These are phyloP conservation scores for Brettanomyces anomalus DNA, from an alignment of 805 yeast genomes.

Conservation along the genomic window DNA sequence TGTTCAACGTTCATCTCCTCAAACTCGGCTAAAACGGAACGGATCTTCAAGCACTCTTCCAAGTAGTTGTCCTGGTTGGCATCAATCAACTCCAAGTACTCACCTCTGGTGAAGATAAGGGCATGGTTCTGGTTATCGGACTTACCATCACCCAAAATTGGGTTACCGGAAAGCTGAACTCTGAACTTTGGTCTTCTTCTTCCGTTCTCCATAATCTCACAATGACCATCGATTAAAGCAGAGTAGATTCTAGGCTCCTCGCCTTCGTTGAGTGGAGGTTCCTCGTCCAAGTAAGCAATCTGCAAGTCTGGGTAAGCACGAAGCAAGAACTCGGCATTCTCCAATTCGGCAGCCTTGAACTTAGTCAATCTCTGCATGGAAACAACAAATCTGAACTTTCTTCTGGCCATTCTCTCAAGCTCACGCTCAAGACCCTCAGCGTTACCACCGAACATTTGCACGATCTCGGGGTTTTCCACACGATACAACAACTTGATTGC, in stretches of 20 bases:
- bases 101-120: slow-evolving; percentile 73
- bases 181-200: slow-evolving; percentile 70
- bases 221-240: slow-evolving; percentile 73
- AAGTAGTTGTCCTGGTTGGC: slow-evolving; percentile 82
- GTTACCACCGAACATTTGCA: slow-evolving; percentile 97
- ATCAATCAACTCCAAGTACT: slow-evolving; percentile 75
- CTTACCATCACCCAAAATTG: slow-evolving; percentile 83
- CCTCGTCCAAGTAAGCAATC: slow-evolving; percentile 93
- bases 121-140: slow-evolving; percentile 84
- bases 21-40: slow-evolving; percentile 75
- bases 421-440: slow-evolving; percentile 95
- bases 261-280: slow-evolving; percentile 64
- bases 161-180: slow-evolving; percentile 74
- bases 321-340: slow-evolving; percentile 71
- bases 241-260: slow-evolving; percentile 68
- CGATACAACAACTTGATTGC: slow-evolving; percentile 90
- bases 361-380: slow-evolving; percentile 79
- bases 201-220: slow-evolving; percentile 63
- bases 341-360: slow-evolving; percentile 66
- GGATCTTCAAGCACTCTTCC: slow-evolving; percentile 77
- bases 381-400: slow-evolving; percentile 74
- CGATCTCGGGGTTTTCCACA: slow-evolving; percentile 91
- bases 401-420: slow-evolving; percentile 79
- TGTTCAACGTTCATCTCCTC: slow-evolving; percentile 72
- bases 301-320: slow-evolving; percentile 80